phyloP scores from a whole-genome alignment of 495 filamentous ascomycete genomes.

The Penicillium steckii region DNA sequence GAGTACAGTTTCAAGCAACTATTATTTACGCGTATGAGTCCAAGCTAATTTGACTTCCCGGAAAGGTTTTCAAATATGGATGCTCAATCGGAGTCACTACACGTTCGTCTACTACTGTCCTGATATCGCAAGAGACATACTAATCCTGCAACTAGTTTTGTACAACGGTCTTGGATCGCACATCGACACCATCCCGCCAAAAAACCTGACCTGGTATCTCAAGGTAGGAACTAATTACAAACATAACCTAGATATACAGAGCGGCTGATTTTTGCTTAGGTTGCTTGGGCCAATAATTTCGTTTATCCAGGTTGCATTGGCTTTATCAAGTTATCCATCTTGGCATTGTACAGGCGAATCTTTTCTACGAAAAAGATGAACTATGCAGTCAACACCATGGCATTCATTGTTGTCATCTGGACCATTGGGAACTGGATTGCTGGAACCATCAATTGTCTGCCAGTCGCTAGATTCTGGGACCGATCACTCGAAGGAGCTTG shows the following conservation, averaged over 20 bases:
- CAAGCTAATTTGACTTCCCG: neutral
- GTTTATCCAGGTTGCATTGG: constrained; percentile 29
- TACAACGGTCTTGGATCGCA: constrained; percentile 35
- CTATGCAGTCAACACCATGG: constrained; percentile 25
- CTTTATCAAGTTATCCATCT: constrained; percentile 44
- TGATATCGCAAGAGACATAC: neutral
- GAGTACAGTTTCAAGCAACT: neutral
- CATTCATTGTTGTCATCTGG: constrained; percentile 31
- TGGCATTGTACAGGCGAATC: constrained; percentile 40
- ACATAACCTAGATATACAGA: neutral
- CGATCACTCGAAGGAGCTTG: constrained; percentile 24
- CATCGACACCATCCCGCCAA: constrained; percentile 28
- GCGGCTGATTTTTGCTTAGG: constrained; percentile 10
- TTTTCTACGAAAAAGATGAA: constrained; percentile 31
- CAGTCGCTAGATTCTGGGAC: constrained; percentile 33
- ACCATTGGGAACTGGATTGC: constrained; percentile 24
- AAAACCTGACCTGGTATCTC: constrained; percentile 26
- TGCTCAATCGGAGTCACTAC: constrained; percentile 30
- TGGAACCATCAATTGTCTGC: constrained; percentile 32
- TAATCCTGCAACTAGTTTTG: constrained; percentile 19
- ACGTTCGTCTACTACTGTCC: constrained; percentile 14
- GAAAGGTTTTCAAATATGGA: constrained; percentile 34
- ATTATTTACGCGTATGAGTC: neutral
- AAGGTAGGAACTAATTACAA: constrained; percentile 20
- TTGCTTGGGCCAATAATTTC: constrained; percentile 30